Evolutionary conservation across 345 rosid species (phyloP), one percentile per base, ranked within the genome.

Genomic region (Euphorbia lathyris): DNA sequence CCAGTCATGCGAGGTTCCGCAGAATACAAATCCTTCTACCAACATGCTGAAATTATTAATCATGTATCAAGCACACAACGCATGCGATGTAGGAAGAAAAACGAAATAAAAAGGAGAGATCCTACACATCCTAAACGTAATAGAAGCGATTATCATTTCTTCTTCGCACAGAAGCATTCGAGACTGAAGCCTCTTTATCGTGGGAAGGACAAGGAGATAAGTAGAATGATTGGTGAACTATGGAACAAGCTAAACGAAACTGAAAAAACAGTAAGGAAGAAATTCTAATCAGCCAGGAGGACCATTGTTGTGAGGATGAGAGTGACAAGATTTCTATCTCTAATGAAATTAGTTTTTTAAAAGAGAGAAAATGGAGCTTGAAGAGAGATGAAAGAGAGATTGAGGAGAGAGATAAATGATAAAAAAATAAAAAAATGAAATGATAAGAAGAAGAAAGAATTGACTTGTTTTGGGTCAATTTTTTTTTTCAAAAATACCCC

Each of bases 51-150:
- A 36, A 71, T 51, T 56, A 36, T 79, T 36, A 66, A 50, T 11
- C 63, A 76, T 66, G 69, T 65, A 17, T 19, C 82, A 2, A 87
- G 85, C 38, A 66, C 80, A 17, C 91, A 87, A 63, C 96, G 96
- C 3, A 88, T 94, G 9, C 84, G 96, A 9, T 87, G 98, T 61
- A 79, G 98, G 77, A 92, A 87, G 88, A 96, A 88, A 79, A 85
- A 83, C 0, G 97, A 92, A 83, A 96, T 90, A 34, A 90, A 83
- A 76, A 89, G 89, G 76, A 87, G 98, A 53, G 99, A 96, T 80
- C 99, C 99, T 40, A 83, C 83, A 75, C 98, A 86, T 82, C 99
- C 99, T 0, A 92, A 96, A 56, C 96, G 97, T 0, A 96, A 92
- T 66, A 79, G 96, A 82, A 96, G 97, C 20, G 98, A 97, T 0